These are phyloP conservation scores for Actinidia arguta DNA, from an alignment of 179 eudicot species.

Conservation along the genomic window DNA sequence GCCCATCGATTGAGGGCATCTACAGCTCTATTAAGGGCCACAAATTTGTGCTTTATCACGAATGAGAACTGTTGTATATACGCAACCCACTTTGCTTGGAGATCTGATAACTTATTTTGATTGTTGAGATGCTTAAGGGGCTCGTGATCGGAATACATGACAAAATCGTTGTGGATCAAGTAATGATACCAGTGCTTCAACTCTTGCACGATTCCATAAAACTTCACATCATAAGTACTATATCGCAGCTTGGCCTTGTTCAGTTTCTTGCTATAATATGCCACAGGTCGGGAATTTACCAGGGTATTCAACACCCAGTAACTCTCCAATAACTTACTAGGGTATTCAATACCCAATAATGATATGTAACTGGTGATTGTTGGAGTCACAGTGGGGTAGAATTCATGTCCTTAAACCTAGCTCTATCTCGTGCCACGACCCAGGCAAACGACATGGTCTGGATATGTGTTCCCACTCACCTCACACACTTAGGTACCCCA, in stretches of 20 bases:
- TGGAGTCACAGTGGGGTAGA: no score
- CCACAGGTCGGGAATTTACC: background rate
- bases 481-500: no score
- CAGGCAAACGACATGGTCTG: no score
- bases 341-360: no score
- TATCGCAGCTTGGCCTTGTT: background rate
- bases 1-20: no score
- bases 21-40: background rate
- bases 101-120: background rate
- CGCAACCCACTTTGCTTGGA: background rate
- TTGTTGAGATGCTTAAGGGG: background rate
- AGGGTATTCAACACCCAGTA: no score
- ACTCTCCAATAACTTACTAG: no score
- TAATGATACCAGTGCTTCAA: background rate
- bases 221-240: background rate
- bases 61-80: background rate
- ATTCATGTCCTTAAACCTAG: no score
- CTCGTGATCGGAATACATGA: background rate
- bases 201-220: background rate
- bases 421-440: no score
- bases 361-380: no score
- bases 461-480: no score
- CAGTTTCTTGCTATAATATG: conserved; percentile 10
- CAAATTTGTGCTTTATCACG: background rate
- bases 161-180: background rate